Base-by-base conservation (phyloP, 345 rosid genomes). In the Eutrema heterophyllum region DNA sequence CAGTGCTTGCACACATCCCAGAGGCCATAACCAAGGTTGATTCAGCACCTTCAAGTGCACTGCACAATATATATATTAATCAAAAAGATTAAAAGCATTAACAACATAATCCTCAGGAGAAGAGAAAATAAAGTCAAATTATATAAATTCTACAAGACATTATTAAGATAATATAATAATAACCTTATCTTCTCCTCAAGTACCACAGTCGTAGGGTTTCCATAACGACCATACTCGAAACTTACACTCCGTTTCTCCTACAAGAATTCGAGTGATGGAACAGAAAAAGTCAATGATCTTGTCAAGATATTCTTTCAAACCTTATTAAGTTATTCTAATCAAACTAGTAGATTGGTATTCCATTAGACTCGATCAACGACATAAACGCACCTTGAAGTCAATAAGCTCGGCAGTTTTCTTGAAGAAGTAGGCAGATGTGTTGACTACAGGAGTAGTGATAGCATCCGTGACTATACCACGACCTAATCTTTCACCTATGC, bases 41-140 rank as follows among this genome's bases (percentile, higher is more conserved):
- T 78, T 92, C 98, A 46, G 98, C 92, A 55, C 98, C 97, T 77
- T 95, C 99, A 64, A 95, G 97, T 10, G 94, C 96, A 86, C 99
- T 95, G 50, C 45, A 74, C 49, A 66, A 69, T 32, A 64, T 15
- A 30, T 5, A 30, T 30, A 21, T 18, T 58, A 24, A 65, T 41
- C 70, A 75, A 65, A 73, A 67, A 7, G 12, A 69, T 60, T 7
- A 48, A 71, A 73, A 67, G 9, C 14, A 69, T 60, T 7, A 48
- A 71, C 1, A 51, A 39, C 38, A 78, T 2, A 43, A 33, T 16
- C 16, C 24, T 46, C 15, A 66, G 16, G 29, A 58, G 41, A 45
- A 64, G 30, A 63, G 1, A 11, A 55, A 11, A 24, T 0, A 29
- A 13, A 26, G 35, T 18, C 14, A 24, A 50, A 3, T 9, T 21